Evolutionary conservation across 176 grass and related monocot species (phyloP), one percentile per base, ranked within the genome.

Genomic region (Coix lacrymajobi): DNA sequence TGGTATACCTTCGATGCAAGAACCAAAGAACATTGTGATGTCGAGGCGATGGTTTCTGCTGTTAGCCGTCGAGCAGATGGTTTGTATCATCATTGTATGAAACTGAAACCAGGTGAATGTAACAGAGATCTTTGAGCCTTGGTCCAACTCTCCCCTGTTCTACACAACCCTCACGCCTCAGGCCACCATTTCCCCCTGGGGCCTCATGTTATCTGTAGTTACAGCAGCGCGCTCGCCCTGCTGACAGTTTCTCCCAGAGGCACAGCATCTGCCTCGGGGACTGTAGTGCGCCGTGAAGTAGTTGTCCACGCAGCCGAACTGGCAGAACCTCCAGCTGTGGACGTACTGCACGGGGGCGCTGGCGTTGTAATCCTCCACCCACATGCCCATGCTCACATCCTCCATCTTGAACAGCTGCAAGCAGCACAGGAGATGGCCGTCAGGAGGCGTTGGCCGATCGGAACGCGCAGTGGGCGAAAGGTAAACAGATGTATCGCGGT

Each of bases 311-410:
- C 93, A 98, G 19, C 96, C 93, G 0, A 85, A 98, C 37, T 98
- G 96, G 46, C 91, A 95, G 82, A 98, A 98, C 64, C 87, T 98
- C 96, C 93, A 95, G 72, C 83, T 93, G 80, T 96, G 96, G 1
- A 92, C 69, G 77, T 98, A 98, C 63, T 90, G 89, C 11, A 98
- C 89, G 0, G 79, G 58, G 0, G 24, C 57, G 12, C 87, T 95
- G 9, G 76, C n/a, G 45, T 98, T 98, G 77, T 87, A 98, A 54
- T 95, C 92, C 60, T 98, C 96, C 0, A 98, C 91, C 96, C 96
- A 95, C 93, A 98, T 96, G 26, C 93, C 93, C 96, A 98, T 98
- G 91, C 96, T 98, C 80, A 98, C 93, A n/a, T 96, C 96, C 87
- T 98, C 96, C 96, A 98, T 96, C 85, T 98, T 98, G 79, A 98